Evolutionary conservation across 371 early-diverging fungal species (phyloP).

Genomic region (Mortierella sp.): DNA sequence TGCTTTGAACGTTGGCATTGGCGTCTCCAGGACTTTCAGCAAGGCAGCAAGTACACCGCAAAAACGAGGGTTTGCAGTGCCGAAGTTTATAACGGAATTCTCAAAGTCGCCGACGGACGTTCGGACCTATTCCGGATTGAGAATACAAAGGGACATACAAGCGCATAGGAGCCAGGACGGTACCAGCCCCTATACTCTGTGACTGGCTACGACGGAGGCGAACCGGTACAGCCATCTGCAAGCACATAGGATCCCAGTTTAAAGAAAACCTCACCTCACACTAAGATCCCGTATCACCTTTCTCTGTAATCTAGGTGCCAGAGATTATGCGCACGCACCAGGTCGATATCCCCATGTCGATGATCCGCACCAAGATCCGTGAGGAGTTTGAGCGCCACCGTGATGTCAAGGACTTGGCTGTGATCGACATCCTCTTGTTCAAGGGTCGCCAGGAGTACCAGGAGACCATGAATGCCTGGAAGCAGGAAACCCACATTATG

Average conservation of each 20-base stretch:
- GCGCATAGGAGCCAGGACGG: neutral
- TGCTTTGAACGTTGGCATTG: too few species aligned
- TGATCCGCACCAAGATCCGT: conserved; percentile 89
- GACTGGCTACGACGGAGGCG: neutral
- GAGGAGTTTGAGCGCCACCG: conserved; percentile 93
- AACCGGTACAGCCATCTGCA: neutral
- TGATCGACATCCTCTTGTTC: conserved; percentile 88
- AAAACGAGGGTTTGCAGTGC: too few species aligned
- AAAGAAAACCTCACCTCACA: neutral
- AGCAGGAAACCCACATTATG: conserved; percentile 92
- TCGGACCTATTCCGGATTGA: neutral
- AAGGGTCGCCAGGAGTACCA: conserved; percentile 93
- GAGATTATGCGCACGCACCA: conserved; percentile 85
- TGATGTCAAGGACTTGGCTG: conserved; percentile 81
- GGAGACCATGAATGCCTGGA: conserved; percentile 97
- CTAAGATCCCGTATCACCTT: neutral
- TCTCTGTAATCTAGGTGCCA: conserved; percentile 72
- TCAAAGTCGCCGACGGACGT: neutral
- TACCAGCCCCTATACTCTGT: neutral
- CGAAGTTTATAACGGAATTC: too few species aligned
- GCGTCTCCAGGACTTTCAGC: too few species aligned
- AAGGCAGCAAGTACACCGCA: too few species aligned
- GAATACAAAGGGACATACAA: neutral
- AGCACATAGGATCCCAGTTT: neutral
- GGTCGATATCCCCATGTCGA: conserved; percentile 80